Base-by-base conservation (phyloP, 345 rosid species). In the Limnanthes douglasii region DNA sequence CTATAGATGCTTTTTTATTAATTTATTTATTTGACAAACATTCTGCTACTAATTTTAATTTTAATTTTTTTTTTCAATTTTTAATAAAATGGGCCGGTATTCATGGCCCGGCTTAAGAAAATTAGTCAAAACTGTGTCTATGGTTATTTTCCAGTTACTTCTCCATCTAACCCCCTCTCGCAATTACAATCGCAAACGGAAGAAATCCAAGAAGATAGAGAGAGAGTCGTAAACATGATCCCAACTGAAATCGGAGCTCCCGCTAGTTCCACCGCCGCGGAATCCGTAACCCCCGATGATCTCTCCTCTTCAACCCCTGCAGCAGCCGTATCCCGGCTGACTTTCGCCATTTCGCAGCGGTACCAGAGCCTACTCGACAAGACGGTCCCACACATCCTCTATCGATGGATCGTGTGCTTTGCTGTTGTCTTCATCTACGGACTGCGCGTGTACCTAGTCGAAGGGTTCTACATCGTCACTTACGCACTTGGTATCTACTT, bases 381-480 rank as follows among this genome's bases (percentile, higher is more conserved):
- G 55, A 60, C 86, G 15, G 83, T 75, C 4, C 94, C 84, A 30
- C 68, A 61, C 46, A 48, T 72, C 13, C 35, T 51, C 21, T 25
- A 60, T 34, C 76, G 94, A 19, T 86, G 97, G 97, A 51, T 78
- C 57, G 82, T 43, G 1, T 66, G 75, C 46, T 45, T 75, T 15
- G 59, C 40, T 9, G 32, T 69, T 4, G 70, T 69, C 1, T 25
- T 52, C 11, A 56, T 80, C 56, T 84, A 80, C 63, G 70, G 69
- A 31, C 1, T 80, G 0, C 94, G 98, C 33, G 95, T 90, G 22
- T 77, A 64, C 70, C 36, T 77, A 2, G 65, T 84, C 11, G 68
- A 83, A 64, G 98, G 95, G 3, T 88, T 73, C 66, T 79, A 83
- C 69, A 66, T 88, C 69, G 60, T 88, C 64, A 69, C 97, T 17